These are phyloP conservation scores for Plasmodium knowlesi DNA, from an alignment of 169 alveolate species.

Conservation along the genomic window DNA sequence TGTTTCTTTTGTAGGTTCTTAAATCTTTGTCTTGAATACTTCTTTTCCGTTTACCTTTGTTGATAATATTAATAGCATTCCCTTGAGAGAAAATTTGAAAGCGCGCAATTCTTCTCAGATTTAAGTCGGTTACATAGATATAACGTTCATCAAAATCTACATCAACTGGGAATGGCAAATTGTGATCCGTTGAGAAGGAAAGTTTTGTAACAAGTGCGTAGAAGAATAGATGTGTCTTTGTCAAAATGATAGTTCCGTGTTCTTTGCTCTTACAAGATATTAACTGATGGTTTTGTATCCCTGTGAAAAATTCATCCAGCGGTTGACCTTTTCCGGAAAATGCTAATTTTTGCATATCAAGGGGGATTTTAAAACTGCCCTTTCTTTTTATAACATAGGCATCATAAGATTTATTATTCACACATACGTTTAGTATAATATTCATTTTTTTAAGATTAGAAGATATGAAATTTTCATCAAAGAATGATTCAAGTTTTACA, in stretches of 20 bases:
- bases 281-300: slow-evolving; percentile 27
- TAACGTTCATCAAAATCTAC: slow-evolving; percentile 57
- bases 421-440: slow-evolving; percentile 27
- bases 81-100: slow-evolving; percentile 24
- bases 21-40: slow-evolving; percentile 9
- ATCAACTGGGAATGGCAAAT: slow-evolving; percentile 62
- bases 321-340: slow-evolving; percentile 10
- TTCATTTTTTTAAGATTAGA: slow-evolving; percentile 15
- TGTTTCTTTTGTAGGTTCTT: not conserved
- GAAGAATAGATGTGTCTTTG: slow-evolving; percentile 43
- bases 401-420: not conserved
- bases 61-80: not conserved
- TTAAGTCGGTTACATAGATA: slow-evolving; percentile 52
- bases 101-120: slow-evolving; percentile 54
- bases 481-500: slow-evolving; percentile 47
- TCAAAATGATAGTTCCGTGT: slow-evolving; percentile 43
- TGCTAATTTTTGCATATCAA: slow-evolving; percentile 1
- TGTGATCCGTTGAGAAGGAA: slow-evolving; percentile 62
- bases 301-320: slow-evolving; percentile 17
- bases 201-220: slow-evolving; percentile 11
- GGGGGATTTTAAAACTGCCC: slow-evolving; percentile 17
- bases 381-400: slow-evolving; percentile 33
- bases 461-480: slow-evolving; percentile 17
- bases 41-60: slow-evolving; percentile 8
- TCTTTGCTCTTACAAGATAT: slow-evolving; percentile 62